Evolutionary conservation across 306 rosid genomes (phyloP).

Genomic region (peach (Prunus persica)): Prunus_persica_NCBIv2 NC_034014.1:795501-796000

Average conservation of each 20-base stretch:
- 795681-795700: background rate
- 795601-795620: background rate
- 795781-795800: too few species aligned
- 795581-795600: background rate
- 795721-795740: background rate
- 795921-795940: too few species aligned
- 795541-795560: background rate
- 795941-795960: too few species aligned
- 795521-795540: background rate
- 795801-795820: too few species aligned
- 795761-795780: too few species aligned
- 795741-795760: background rate
- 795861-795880: background rate
- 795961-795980: too few species aligned
- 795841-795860: too few species aligned
- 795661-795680: background rate
- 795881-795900: background rate
- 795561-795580: background rate
- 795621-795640: background rate
- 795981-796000: too few species aligned
- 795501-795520: slow-evolving; percentile 21
- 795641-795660: too few species aligned
- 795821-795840: too few species aligned
- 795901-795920: background rate
- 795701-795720: background rate